Evolutionary conservation across 805 yeast genomes (phyloP), one percentile per base, ranked within the genome.

Genomic region (Nakazawaea holstii): DNA sequence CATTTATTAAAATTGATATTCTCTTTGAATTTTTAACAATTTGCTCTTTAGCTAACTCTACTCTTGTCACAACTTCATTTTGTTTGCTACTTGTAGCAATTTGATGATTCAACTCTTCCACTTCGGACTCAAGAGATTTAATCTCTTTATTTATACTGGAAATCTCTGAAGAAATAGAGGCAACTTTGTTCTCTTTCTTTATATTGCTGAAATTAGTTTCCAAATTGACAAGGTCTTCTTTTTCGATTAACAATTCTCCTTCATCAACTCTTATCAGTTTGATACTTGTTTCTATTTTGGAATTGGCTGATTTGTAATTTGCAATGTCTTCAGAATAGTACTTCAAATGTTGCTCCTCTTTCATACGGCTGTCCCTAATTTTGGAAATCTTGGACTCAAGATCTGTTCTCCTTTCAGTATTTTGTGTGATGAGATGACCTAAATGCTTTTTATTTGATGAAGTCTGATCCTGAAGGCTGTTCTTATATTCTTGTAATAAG

Each of bases 21-120:
- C 11, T 56, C 53, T 28, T 28, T 9, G 26, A 15, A 40, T 67
- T 70, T 35, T 64, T 57, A 1, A 49, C 56, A 2, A 60, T 53
- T 9, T 76, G 70, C 30, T 76, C 80, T 17, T 59, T 57, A 30
- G 76, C 53, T 14, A 81, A 56, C 0, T 73, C 67, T 3, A 80
- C 56, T 52, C 76, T 79, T 0, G 88, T 84, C 51, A 76, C 68
- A 2, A 72, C 55, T 42, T 82, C 90, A 0, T 85, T 69, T 56
- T 79, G 84, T 54, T 74, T 73, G 54, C 77, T 82, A 3, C 77
- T 72, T 13, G 67, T 63, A 4, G 76, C 58, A 11, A 87, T 67
- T 17, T 77, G 73, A 14, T 70, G 70, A 48, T 76, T 74, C 13
- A 81, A 55, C 0, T 69, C 70, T 8, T 87, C 94, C 9, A 81